Percentiles rank a stretch among this genome's conserved stretches.
Conservation (phyloP, 2,329 filamentous ascomycete genomes). For the Penicillium vulpinum region DNA sequence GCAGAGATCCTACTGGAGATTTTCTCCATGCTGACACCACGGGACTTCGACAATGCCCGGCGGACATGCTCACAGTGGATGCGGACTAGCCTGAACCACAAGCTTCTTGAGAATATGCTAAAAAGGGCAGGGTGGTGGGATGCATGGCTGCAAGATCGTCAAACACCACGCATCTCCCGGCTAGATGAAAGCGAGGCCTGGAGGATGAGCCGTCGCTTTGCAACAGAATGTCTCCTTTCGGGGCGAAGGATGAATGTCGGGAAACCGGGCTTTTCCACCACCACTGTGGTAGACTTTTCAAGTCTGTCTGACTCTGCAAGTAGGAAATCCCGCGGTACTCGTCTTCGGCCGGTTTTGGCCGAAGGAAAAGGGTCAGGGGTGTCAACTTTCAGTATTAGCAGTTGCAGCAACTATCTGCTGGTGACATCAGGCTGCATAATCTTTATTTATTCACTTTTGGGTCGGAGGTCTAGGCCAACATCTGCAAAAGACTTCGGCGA, state of each 20-base stretch:
- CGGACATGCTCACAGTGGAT: conserved; percentile 63
- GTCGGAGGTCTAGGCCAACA: conserved; percentile 17
- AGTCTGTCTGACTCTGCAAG: conserved; percentile 19
- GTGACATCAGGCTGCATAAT: conserved; percentile 56
- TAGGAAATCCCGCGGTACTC: conserved; percentile 10
- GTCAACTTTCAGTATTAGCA: conserved; percentile 55
- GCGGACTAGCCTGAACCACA: conserved; percentile 54
- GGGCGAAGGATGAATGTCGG: conserved; percentile 34
- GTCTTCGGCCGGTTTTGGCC: conserved; percentile 17
- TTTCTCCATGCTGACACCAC: conserved; percentile 46
- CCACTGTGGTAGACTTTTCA: conserved; percentile 35
- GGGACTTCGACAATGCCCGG: conserved; percentile 61
- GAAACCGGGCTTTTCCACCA: conserved; percentile 39
- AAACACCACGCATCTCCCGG: conserved; percentile 31
- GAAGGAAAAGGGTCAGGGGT: conserved; percentile 10
- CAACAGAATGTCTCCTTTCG: conserved; percentile 53
- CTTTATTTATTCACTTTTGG: conserved; percentile 55
- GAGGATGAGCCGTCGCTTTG: conserved; percentile 49
- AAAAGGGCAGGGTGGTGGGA: conserved; percentile 57
- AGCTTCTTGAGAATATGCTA: conserved; percentile 55
- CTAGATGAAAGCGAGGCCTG: conserved; percentile 40
- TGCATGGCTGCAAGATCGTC: conserved; percentile 37
- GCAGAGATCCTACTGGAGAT: conserved; percentile 53
- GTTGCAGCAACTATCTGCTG: conserved; percentile 60
- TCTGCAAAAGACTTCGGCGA: conserved; percentile 28